Evolutionary conservation across 371 early-diverging fungal genomes (phyloP).

Genomic region (Saksenaea oblongispora): DNA sequence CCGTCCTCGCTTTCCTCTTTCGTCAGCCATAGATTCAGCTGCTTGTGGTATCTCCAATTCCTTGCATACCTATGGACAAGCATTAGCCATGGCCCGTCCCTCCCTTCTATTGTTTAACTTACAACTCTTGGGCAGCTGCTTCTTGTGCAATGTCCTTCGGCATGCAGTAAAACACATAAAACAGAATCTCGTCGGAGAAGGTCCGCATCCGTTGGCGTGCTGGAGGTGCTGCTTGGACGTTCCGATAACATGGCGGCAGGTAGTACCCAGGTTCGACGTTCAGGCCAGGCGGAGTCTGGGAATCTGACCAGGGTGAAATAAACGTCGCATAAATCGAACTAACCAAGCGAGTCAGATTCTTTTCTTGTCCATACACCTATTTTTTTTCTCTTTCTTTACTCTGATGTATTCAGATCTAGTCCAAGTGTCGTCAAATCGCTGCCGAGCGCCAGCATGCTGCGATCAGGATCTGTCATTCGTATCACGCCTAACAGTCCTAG

Average conservation of each 20-base stretch:
- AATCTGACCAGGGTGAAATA: conserved; percentile 81
- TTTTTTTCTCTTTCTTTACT: conserved; percentile 41
- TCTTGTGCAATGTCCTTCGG: conserved; percentile 87
- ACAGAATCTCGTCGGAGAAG: conserved; percentile 88
- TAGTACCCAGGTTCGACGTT: conserved; percentile 74
- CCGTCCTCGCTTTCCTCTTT: conserved; percentile 53
- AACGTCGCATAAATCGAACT: conserved; percentile 78
- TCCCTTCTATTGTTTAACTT: conserved; percentile 12
- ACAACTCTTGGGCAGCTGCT: conserved; percentile 89
- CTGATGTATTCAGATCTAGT: conserved; percentile 70
- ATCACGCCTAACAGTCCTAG: conserved; percentile 77
- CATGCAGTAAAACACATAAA: conserved; percentile 93
- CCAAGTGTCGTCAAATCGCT: conserved; percentile 76
- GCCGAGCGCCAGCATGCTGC: conserved; percentile 71
- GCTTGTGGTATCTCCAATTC: conserved; percentile 91
- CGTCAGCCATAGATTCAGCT: conserved; percentile 81
- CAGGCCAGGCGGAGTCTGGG: conserved; percentile 43
- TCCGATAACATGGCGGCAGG: conserved; percentile 71
- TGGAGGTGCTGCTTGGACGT: conserved; percentile 66
- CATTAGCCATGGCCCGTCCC: neutral
- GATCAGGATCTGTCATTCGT: conserved; percentile 70
- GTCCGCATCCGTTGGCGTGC: conserved; percentile 65
- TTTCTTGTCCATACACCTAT: neutral
- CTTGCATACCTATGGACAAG: conserved; percentile 56
- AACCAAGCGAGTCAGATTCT: neutral